phyloP scores from a whole-genome alignment of 164 flowering plant genomes.

The Paratinospora sagittata region DNA sequence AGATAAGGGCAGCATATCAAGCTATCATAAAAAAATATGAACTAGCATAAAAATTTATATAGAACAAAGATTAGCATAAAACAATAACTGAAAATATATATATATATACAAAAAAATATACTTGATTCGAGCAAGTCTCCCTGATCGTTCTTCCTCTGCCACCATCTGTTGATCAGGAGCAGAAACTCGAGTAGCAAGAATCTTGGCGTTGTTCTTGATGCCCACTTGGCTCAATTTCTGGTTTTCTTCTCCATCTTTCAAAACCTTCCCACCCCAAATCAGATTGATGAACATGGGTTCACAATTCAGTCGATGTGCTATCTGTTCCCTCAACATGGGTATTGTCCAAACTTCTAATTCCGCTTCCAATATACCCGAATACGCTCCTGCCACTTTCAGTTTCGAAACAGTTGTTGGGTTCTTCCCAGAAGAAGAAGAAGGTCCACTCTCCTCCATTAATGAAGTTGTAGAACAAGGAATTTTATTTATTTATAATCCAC shows the following conservation, averaged over 20 bases:
- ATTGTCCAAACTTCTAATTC: slow-evolving; percentile 67
- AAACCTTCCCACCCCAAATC: slow-evolving; percentile 56
- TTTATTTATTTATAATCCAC: no score
- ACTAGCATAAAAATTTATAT: no score
- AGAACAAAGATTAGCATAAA: no score
- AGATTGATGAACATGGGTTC: slow-evolving; percentile 50
- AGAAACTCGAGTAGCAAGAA: slow-evolving; percentile 44
- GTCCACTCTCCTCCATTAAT: slow-evolving; percentile 14
- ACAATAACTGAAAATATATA: no score
- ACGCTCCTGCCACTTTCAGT: slow-evolving; percentile 72
- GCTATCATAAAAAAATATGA: no score
- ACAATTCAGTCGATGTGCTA: slow-evolving; percentile 51
- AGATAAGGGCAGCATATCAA: no score
- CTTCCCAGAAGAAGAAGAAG: no score
- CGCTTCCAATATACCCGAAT: slow-evolving; percentile 68
- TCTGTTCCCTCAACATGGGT: slow-evolving; percentile 50
- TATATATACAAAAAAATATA: slow-evolving; percentile 15
- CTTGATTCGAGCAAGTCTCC: slow-evolving; percentile 63
- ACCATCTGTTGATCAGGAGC: slow-evolving; percentile 46
- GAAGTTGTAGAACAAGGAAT: neutral
- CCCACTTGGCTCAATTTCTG: slow-evolving; percentile 55
- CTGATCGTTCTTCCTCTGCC: slow-evolving; percentile 71
- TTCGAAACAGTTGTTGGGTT: slow-evolving; percentile 34
- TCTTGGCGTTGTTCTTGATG: slow-evolving; percentile 58
- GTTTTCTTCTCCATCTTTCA: slow-evolving; percentile 51